Conservation (phyloP, 345 rosid genomes). For the Citrus sp. region DNA sequence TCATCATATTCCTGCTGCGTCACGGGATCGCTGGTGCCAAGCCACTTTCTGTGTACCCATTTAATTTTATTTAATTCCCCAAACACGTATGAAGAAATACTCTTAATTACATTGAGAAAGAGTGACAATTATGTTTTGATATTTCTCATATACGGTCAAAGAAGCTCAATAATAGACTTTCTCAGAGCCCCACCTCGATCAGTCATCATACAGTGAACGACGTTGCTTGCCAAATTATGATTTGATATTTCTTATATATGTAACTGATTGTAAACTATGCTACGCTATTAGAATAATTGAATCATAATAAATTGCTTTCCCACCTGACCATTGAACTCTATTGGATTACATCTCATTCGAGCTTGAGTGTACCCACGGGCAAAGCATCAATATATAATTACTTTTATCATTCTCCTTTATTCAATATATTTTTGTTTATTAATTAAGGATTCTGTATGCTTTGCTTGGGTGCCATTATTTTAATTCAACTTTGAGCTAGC, state of each 20-base stretch:
- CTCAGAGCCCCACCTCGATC: no score
- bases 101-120: no score
- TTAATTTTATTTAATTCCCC: not conserved
- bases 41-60: not conserved
- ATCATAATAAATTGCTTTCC: not conserved
- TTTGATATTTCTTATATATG: no score
- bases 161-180: no score
- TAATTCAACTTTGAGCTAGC: not conserved
- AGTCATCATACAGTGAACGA: no score
- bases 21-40: constrained; percentile 23
- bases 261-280: no score
- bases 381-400: not conserved
- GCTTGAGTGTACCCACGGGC: not conserved
- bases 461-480: not conserved
- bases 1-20: constrained; percentile 3
- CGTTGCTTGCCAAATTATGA: no score
- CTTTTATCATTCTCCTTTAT: not conserved
- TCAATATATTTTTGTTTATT: no score
- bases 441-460: not conserved
- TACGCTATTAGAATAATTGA: not conserved
- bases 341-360: constrained; percentile 1
- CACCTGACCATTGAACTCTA: not conserved
- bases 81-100: not conserved
- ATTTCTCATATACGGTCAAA: no score
- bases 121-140: no score